phyloP scores from a whole-genome alignment of 345 rosid species.

The Corchorus olitorius region DNA sequence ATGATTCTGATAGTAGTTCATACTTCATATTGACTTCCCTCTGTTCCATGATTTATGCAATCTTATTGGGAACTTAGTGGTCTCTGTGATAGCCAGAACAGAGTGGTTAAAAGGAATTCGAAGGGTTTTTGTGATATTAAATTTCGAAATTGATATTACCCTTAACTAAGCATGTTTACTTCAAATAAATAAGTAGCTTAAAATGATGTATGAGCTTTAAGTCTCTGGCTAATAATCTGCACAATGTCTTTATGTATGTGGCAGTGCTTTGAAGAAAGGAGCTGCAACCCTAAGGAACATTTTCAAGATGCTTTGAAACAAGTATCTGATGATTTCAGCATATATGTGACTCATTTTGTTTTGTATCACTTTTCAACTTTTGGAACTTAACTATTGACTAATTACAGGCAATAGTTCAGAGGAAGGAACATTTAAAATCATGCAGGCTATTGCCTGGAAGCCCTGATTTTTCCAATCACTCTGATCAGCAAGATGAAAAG shows the following conservation, averaged over 20 bases:
- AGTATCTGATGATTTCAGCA: not conserved
- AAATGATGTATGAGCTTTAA: not conserved
- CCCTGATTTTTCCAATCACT: not conserved
- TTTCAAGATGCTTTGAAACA: slow-evolving; percentile 18
- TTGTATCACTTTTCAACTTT: not conserved
- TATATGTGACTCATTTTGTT: not conserved
- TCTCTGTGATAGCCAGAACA: not conserved
- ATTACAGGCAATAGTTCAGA: slow-evolving; percentile 15
- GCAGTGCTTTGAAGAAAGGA: slow-evolving; percentile 22
- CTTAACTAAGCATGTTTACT: not conserved
- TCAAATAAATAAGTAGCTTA: not conserved
- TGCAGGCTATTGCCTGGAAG: slow-evolving; percentile 8
- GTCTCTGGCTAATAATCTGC: not conserved
- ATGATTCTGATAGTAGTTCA: not conserved
- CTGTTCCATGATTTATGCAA: not conserved
- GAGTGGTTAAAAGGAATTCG: not conserved
- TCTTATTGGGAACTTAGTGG: not conserved
- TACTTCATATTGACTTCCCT: not conserved
- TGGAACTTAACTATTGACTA: not conserved
- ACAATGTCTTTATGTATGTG: not conserved
- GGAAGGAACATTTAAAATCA: slow-evolving; percentile 21
- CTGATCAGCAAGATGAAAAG: not conserved
- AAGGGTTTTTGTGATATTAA: not conserved
- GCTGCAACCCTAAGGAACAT: slow-evolving; percentile 12
- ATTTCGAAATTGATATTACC: not conserved